Percentiles rank a stretch among this genome's conserved stretches.
Evolutionary conservation across 169 alveolate species (phyloP).

Genomic region (Plasmodium chabaudi): DNA sequence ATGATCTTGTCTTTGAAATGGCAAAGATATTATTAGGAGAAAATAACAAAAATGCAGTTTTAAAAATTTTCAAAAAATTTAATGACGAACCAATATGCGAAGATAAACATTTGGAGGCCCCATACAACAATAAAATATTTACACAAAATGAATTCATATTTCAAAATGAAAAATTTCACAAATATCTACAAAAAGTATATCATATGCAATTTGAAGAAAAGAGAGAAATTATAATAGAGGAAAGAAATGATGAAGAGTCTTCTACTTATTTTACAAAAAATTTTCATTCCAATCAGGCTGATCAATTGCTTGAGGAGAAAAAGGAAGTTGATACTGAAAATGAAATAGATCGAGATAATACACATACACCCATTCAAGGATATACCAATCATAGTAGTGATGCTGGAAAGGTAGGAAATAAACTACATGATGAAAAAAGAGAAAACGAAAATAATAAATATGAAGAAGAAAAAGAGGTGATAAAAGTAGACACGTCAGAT

Average conservation of each 20-base stretch:
- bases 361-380: not conserved
- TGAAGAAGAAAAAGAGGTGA: no score
- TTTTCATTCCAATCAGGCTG: not conserved
- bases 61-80: conserved; percentile 14
- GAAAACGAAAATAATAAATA: not conserved
- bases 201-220: not conserved
- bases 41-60: not conserved
- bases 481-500: not conserved
- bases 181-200: conserved; percentile 24
- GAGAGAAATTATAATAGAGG: conserved; percentile 14
- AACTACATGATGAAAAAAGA: not conserved
- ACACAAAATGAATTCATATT: conserved; percentile 22
- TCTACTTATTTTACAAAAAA: not conserved
- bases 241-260: not conserved
- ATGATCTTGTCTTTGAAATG: conserved; percentile 15
- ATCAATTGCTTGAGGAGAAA: not conserved
- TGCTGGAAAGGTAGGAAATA: not conserved
- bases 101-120: not conserved
- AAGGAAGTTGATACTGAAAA: not conserved
- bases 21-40: conserved; percentile 35
- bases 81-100: not conserved
- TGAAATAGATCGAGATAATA: not conserved
- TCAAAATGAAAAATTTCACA: conserved; percentile 23
- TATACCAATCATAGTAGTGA: not conserved
- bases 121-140: not conserved